Evolutionary conservation across 441 rosid genomes (phyloP), one percentile per base, ranked within the genome.

Genomic region (Gossypium schwendimanii): DNA sequence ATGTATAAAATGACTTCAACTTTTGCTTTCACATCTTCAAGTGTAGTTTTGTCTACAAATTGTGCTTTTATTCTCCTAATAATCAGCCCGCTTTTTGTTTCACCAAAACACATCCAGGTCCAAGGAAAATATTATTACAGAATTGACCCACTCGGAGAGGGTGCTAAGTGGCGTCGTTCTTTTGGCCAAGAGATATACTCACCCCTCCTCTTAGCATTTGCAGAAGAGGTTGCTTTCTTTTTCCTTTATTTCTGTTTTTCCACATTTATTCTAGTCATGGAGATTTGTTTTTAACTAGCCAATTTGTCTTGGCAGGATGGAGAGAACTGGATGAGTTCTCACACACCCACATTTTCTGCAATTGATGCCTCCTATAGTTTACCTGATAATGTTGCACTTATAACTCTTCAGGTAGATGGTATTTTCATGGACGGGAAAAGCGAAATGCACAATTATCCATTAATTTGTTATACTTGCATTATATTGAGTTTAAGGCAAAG

Each of bases 161-260:
- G 94, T 71, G 92, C 92, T 9, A 86, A 85, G 76, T 89, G 94
- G 94, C 94, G 94, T 70, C 86, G 92, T 66, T 84, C 81, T 50
- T 76, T 84, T 81, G 94, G 91, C 57, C 91, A 89, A 66, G 90
- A 89, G 81, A 84, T 87, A 74, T 89, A 87, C 77, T 87, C 92
- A 66, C 94, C 94, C 21, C 88, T 89, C 47, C 83, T 86, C 69
- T 78, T 86, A 33, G 92, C 94, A 75, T 87, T 89, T 82, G 76
- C 90, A 63, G 88, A 87, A 72, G 85, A 86, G 90, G 96, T 89
- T 61, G 45, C 23, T 52, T 73, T 39, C 33, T 36, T 33, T 53
- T 15, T 18, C 20, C 20, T 17, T 10, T 44, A 44, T 44, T 31
- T 11, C 28, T 3, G 3, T 15, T 74, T 58, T 67, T 55, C 28